Percentiles rank a stretch among this genome's conserved stretches.
These are phyloP conservation scores for Camellia japonica DNA, from an alignment of 148 eudicot genomes.

Conservation along the genomic window DNA sequence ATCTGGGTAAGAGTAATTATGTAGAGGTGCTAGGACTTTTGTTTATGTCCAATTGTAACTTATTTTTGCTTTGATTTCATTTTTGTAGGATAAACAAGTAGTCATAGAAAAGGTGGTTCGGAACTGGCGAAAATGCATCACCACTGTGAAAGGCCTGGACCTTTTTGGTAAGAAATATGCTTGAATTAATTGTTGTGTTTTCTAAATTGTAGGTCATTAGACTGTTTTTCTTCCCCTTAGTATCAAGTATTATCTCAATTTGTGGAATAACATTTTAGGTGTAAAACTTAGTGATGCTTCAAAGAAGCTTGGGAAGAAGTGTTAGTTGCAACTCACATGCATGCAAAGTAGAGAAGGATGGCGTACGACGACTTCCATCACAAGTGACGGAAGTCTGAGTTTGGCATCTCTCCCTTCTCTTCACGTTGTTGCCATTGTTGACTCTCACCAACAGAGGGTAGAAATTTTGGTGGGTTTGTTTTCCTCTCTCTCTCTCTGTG, in stretches of 20 bases:
- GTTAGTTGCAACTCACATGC: too few species aligned
- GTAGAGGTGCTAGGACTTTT: not conserved
- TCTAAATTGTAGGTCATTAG: not conserved
- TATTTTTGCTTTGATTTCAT: constrained; percentile 6
- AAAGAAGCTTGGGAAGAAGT: constrained; percentile 97
- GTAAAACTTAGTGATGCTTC: constrained; percentile 92
- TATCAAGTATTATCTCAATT: not conserved
- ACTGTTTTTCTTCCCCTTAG: not conserved
- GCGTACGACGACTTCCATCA: too few species aligned
- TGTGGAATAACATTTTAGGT: constrained; percentile 37
- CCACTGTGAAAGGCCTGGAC: constrained; percentile 90
- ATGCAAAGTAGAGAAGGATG: too few species aligned
- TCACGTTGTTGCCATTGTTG: too few species aligned
- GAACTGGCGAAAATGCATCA: constrained; percentile 87
- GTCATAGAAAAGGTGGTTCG: constrained; percentile 91
- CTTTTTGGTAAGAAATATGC: constrained; percentile 59
- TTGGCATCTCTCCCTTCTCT: too few species aligned
- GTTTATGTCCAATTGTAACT: not conserved
- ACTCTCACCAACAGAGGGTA: too few species aligned
- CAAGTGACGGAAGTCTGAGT: too few species aligned
- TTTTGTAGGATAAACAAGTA: constrained; percentile 71
- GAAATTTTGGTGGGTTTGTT: too few species aligned
- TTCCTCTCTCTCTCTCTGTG: too few species aligned
- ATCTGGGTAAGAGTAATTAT: not conserved
- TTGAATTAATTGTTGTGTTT: not conserved